These are phyloP conservation scores for Posidonia australis DNA, from an alignment of 106 monocot species.

Conservation along the genomic window DNA sequence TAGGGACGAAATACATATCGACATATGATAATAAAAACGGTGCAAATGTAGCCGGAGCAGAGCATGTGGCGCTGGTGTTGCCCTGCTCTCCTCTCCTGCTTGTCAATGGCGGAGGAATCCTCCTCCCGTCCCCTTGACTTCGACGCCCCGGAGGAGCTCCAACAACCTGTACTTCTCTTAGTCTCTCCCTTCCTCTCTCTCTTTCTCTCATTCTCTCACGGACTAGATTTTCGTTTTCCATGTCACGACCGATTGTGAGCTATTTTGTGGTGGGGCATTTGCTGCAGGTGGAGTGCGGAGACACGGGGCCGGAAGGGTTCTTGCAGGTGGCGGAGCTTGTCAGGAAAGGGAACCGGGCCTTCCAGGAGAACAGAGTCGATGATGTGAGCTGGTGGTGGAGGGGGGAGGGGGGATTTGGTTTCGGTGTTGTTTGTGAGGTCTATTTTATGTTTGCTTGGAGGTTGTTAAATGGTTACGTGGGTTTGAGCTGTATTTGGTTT, in stretches of 20 bases:
- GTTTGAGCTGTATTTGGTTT: not conserved
- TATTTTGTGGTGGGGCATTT: not conserved
- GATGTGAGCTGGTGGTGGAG: conserved; percentile 30
- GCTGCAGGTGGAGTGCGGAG: conserved; percentile 30
- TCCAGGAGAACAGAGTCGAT: conserved; percentile 45
- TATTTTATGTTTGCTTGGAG: not conserved
- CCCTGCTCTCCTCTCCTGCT: not conserved
- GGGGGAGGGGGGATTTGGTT: not conserved
- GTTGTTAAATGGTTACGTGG: not conserved
- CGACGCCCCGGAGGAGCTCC: conserved; percentile 48
- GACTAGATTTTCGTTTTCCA: not conserved
- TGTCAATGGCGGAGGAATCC: conserved; percentile 13
- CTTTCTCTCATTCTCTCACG: not conserved
- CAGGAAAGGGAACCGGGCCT: conserved; percentile 43
- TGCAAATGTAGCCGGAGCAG: conserved; percentile 13
- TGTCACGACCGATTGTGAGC: not conserved
- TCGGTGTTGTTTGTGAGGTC: not conserved
- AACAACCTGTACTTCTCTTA: conserved; percentile 19
- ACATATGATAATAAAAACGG: no score
- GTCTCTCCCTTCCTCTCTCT: no score
- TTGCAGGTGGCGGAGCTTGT: conserved; percentile 49
- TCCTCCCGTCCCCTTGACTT: conserved; percentile 1
- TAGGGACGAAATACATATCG: no score
- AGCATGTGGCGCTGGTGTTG: not conserved
- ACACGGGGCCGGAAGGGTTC: conserved; percentile 25